Evolutionary conservation across 495 filamentous ascomycete species (phyloP).

Genomic region (Xylaria palmicola): DNA sequence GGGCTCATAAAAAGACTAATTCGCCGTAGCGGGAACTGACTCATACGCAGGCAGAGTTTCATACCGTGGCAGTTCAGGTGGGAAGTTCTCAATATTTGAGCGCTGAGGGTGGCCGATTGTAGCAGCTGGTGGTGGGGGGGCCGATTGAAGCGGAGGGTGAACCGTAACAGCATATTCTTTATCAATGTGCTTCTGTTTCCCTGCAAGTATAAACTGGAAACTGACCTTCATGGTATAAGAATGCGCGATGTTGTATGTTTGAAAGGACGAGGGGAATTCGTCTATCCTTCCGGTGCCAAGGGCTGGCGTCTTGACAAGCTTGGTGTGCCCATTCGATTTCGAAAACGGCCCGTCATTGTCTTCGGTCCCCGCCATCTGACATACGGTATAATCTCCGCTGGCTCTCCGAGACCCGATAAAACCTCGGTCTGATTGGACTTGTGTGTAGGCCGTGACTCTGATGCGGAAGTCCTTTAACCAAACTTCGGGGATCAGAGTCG

Average conservation of each 20-base stretch:
- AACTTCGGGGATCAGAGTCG: slow-evolving; percentile 8
- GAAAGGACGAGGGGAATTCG: neutral
- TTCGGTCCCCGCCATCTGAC: neutral
- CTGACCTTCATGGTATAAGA: neutral
- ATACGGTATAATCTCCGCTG: neutral
- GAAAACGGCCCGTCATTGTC: slow-evolving; percentile 3
- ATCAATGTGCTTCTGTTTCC: neutral
- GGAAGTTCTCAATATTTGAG: neutral
- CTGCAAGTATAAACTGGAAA: neutral
- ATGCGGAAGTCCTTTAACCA: slow-evolving; percentile 1
- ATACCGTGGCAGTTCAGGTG: neutral
- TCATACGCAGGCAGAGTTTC: slow-evolving; percentile 12
- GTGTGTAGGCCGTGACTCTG: neutral
- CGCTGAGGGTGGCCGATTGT: slow-evolving; percentile 1
- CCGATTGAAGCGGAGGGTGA: slow-evolving; percentile 1
- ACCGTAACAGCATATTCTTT: slow-evolving; percentile 1
- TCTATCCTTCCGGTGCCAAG: neutral
- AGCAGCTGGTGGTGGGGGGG: neutral
- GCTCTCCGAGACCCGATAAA: neutral
- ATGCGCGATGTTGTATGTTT: slow-evolving; percentile 10
- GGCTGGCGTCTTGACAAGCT: slow-evolving; percentile 4
- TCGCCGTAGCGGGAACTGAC: too few species aligned
- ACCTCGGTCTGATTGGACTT: neutral
- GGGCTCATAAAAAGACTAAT: too few species aligned
- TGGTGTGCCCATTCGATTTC: slow-evolving; percentile 5